Evolutionary conservation across 768 basidiomycete genomes (phyloP).

Genomic region (Termitomyces sp.): DNA sequence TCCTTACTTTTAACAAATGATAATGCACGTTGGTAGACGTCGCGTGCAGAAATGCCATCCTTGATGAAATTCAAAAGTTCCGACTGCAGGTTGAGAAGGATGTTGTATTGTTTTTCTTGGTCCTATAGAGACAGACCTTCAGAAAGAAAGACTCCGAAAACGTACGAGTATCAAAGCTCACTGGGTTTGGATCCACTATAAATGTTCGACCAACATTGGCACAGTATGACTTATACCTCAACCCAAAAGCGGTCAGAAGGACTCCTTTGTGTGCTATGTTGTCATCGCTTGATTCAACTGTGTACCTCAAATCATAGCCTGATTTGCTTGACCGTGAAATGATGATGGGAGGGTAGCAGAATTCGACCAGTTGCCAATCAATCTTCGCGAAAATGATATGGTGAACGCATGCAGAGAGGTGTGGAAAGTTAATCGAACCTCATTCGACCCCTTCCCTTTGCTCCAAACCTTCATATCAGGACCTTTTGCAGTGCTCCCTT

Average conservation of each 20-base stretch:
- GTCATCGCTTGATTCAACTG: slow-evolving; percentile 81
- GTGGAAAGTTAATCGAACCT: slow-evolving; percentile 44
- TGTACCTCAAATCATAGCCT: slow-evolving; percentile 86
- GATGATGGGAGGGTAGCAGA: slow-evolving; percentile 93
- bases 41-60: slow-evolving; percentile 70
- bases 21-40: slow-evolving; percentile 76
- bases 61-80: slow-evolving; percentile 74
- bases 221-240: slow-evolving; percentile 92
- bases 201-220: slow-evolving; percentile 91
- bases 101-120: slow-evolving; percentile 84
- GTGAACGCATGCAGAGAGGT: neutral
- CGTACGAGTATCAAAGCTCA: slow-evolving; percentile 24
- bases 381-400: slow-evolving; percentile 40
- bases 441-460: slow-evolving; percentile 66
- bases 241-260: slow-evolving; percentile 79
- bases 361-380: slow-evolving; percentile 88
- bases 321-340: slow-evolving; percentile 82
- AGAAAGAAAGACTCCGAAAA: neutral
- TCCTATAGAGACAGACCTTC: slow-evolving; percentile 43
- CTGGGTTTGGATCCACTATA: slow-evolving; percentile 90
- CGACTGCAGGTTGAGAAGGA: slow-evolving; percentile 72
- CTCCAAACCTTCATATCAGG: slow-evolving; percentile 94
- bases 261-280: slow-evolving; percentile 85
- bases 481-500: slow-evolving; percentile 69
- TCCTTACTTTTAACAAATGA: slow-evolving; percentile 70